phyloP scores from a whole-genome alignment of 164 flowering plant genomes.

The Saururus chinensis region DNA sequence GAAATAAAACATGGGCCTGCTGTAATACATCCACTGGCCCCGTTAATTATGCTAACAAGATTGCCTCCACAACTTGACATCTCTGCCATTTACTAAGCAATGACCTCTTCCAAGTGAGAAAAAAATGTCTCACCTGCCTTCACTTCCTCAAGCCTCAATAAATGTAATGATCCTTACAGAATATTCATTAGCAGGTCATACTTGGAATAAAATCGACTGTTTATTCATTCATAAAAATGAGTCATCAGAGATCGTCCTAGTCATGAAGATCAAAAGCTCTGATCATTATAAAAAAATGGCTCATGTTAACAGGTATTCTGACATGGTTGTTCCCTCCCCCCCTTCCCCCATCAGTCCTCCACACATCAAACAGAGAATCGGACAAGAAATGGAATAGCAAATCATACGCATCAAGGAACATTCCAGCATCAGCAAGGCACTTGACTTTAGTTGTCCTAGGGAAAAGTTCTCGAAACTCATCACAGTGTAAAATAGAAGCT shows the following conservation, averaged over 20 bases:
- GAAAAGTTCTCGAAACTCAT: constrained; percentile 57
- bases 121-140: not conserved
- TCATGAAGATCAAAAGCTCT: too few relatives aligned
- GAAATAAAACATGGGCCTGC: not conserved
- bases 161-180: too few relatives aligned
- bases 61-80: not conserved
- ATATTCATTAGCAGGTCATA: too few relatives aligned
- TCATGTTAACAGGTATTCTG: too few relatives aligned
- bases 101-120: not conserved
- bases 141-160: too few relatives aligned
- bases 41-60: not conserved
- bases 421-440: constrained; percentile 90
- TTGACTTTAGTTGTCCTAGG: constrained; percentile 63
- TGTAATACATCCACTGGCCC: not conserved
- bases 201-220: too few relatives aligned
- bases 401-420: constrained; percentile 80
- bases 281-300: too few relatives aligned
- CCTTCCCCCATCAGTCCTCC: too few relatives aligned
- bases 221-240: too few relatives aligned
- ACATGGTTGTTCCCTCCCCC: too few relatives aligned
- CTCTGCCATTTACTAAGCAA: not conserved
- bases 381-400: not conserved
- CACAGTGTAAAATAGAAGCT: constrained; percentile 87
- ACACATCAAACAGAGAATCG: too few relatives aligned
- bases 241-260: too few relatives aligned